Evolutionary conservation across 2,329 filamentous ascomycete genomes (phyloP).

Genomic region (Ceratocystis lukuohia): DNA sequence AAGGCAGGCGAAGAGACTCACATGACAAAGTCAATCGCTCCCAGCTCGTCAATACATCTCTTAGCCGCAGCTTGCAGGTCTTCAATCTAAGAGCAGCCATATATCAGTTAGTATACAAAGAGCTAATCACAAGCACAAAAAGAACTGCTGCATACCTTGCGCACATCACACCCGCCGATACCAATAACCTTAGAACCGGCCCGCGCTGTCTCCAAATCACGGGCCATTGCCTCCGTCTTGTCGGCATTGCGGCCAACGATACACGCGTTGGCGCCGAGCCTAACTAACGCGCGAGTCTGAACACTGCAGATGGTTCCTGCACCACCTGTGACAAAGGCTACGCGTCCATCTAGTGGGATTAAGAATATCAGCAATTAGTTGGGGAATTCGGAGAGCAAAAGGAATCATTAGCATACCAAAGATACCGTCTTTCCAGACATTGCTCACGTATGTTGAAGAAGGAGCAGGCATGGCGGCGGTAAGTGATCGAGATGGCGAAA

Average conservation of each 20-base stretch:
- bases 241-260: slow-evolving; percentile 82
- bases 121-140: slow-evolving; percentile 3
- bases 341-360: slow-evolving; percentile 55
- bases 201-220: slow-evolving; percentile 68
- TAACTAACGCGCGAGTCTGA: slow-evolving; percentile 81
- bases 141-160: slow-evolving; percentile 40
- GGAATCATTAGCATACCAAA: slow-evolving; percentile 47
- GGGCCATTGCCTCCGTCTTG: slow-evolving; percentile 71
- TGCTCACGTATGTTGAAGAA: slow-evolving; percentile 63
- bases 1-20: slow-evolving; percentile 31
- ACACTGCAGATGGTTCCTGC: slow-evolving; percentile 88
- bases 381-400: neutral
- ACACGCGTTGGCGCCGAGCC: slow-evolving; percentile 83
- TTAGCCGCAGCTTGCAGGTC: slow-evolving; percentile 62
- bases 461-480: slow-evolving; percentile 47
- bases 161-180: slow-evolving; percentile 67
- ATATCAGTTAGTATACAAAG: neutral
- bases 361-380: neutral
- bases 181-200: slow-evolving; percentile 73
- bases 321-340: slow-evolving; percentile 89
- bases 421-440: slow-evolving; percentile 74
- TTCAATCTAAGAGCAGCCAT: slow-evolving; percentile 34
- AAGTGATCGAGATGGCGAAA: neutral
- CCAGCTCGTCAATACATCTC: slow-evolving; percentile 67
- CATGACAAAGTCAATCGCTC: slow-evolving; percentile 86